These are phyloP conservation scores for Dictyostelium capitatum DNA, from an alignment of 78 protist genomes.

Conservation along the genomic window DNA sequence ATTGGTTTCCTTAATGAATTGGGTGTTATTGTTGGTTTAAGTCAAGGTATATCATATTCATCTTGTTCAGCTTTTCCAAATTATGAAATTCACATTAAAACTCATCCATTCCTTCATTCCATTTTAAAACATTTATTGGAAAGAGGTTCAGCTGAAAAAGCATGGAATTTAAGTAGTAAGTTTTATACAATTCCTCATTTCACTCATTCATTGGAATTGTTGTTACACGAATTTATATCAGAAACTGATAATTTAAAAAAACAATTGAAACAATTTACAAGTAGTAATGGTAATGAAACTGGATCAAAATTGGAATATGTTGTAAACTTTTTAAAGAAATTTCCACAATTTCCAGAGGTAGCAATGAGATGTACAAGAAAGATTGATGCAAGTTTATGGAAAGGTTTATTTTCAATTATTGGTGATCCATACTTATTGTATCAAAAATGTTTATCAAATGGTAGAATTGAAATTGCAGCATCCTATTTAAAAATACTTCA, in stretches of 20 bases:
- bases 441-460: slow-evolving; percentile 62
- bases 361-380: slow-evolving; percentile 63
- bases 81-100: slow-evolving; percentile 78
- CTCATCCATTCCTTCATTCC: slow-evolving; percentile 86
- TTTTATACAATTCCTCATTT: slow-evolving; percentile 82
- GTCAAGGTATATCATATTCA: slow-evolving; percentile 70
- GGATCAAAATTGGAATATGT: slow-evolving; percentile 32
- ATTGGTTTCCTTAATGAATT: slow-evolving; percentile 76
- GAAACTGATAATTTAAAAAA: slow-evolving; percentile 17
- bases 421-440: slow-evolving; percentile 66
- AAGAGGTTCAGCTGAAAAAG: slow-evolving; percentile 72
- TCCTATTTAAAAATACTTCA: slow-evolving; percentile 72
- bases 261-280: not conserved
- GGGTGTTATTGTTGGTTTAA: slow-evolving; percentile 81
- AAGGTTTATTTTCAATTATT: slow-evolving; percentile 14
- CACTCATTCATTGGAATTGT: slow-evolving; percentile 80
- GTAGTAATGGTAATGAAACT: too few relatives aligned
- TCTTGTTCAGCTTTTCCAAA: slow-evolving; percentile 74
- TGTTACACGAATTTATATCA: slow-evolving; percentile 68
- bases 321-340: slow-evolving; percentile 60
- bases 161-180: slow-evolving; percentile 42
- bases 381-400: slow-evolving; percentile 73
- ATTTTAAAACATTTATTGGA: slow-evolving; percentile 76
- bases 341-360: slow-evolving; percentile 85
- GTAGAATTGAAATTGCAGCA: slow-evolving; percentile 79